Evolutionary conservation across 1,284 basidiomycete species (phyloP).

Genomic region (Acaromyces ingoldii): DNA sequence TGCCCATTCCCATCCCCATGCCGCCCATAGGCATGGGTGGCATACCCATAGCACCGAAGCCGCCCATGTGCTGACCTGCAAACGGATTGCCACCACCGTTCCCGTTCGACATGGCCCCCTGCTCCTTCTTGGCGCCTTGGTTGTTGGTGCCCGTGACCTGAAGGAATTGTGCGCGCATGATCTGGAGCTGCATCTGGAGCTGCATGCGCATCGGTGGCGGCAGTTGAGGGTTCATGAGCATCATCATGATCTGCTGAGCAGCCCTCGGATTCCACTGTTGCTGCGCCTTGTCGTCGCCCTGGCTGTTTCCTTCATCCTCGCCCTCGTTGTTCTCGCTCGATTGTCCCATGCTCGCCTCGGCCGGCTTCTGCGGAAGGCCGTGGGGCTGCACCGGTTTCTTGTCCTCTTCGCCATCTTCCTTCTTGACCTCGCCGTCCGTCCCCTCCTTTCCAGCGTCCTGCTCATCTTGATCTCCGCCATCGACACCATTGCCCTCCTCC

Average conservation of each 20-base stretch:
- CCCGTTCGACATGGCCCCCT: background rate
- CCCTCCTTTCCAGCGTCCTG: background rate
- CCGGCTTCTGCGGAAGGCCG: too few species aligned
- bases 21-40: conserved; percentile 12
- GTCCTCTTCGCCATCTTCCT: background rate
- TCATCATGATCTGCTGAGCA: conserved; percentile 47
- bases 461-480: background rate
- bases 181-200: conserved; percentile 48
- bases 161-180: conserved; percentile 42
- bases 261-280: conserved; percentile 34
- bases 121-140: background rate
- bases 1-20: conserved; percentile 19
- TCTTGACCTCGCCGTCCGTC: conserved; percentile 1
- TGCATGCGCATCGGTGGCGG: conserved; percentile 48
- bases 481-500: background rate
- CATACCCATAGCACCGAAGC: background rate
- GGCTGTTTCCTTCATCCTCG: too few species aligned
- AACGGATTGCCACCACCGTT: background rate
- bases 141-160: conserved; percentile 16
- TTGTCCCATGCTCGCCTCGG: background rate
- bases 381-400: background rate
- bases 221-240: conserved; percentile 44
- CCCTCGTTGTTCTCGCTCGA: background rate
- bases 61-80: conserved; percentile 7
- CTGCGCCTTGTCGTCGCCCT: background rate